Conservation (phyloP, 352 stramenopile genomes). For the Plasmopara muralis region DNA sequence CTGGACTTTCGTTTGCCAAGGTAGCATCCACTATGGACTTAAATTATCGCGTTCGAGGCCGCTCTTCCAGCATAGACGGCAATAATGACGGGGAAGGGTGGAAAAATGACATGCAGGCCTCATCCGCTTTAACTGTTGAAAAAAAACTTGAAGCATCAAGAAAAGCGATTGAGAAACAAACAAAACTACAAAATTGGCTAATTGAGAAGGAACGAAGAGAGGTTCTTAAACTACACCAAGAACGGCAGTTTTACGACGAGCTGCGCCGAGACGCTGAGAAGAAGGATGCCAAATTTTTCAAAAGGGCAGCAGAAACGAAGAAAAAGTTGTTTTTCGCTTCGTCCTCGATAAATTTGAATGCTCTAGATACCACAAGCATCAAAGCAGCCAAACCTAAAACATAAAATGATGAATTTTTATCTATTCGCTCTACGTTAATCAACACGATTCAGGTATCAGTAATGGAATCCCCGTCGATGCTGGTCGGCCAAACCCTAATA, state of each 20-base stretch:
- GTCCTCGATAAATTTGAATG: slow-evolving; percentile 1
- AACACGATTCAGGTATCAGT: not conserved
- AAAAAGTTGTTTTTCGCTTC: slow-evolving; percentile 40
- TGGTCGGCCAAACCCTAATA: slow-evolving; percentile 12
- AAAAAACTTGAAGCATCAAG: slow-evolving; percentile 59
- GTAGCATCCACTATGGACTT: slow-evolving; percentile 33
- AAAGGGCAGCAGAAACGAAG: slow-evolving; percentile 63
- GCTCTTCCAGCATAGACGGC: slow-evolving; percentile 26
- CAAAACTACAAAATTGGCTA: slow-evolving; percentile 85
- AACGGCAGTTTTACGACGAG: slow-evolving; percentile 74
- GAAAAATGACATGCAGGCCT: slow-evolving; percentile 39
- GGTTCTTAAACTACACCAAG: slow-evolving; percentile 69
- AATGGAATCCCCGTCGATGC: no score
- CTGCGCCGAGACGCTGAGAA: slow-evolving; percentile 48
- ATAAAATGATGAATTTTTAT: slow-evolving; percentile 25
- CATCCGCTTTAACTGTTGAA: slow-evolving; percentile 34
- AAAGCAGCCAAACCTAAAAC: slow-evolving; percentile 29
- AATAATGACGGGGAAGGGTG: slow-evolving; percentile 26
- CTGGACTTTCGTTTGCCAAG: slow-evolving; percentile 7
- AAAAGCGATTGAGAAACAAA: slow-evolving; percentile 86
- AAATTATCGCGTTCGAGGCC: slow-evolving; percentile 56
- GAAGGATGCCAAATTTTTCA: slow-evolving; percentile 76
- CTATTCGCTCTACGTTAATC: slow-evolving; percentile 1
- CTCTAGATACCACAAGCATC: slow-evolving; percentile 4
- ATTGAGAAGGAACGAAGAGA: slow-evolving; percentile 85